phyloP scores from a whole-genome alignment of 1,284 basidiomycete genomes.

The Trametes hirsuta region DNA sequence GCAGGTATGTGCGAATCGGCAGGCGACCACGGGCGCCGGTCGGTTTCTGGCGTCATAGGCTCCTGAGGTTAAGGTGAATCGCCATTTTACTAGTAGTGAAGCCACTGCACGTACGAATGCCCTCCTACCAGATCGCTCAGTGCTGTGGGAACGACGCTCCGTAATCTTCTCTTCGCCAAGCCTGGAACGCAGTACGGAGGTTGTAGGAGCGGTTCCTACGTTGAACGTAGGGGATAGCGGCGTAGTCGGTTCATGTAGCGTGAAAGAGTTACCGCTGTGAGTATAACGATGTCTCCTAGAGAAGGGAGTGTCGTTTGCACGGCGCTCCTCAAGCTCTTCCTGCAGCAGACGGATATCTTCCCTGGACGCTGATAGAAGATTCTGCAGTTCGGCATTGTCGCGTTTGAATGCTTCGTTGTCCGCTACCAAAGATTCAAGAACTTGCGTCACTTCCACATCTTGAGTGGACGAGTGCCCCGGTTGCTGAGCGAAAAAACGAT shows the following conservation, averaged over 20 bases:
- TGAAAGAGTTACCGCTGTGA: constrained; percentile 27
- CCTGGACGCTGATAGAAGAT: constrained; percentile 72
- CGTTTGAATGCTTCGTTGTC: constrained; percentile 83
- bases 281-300: constrained; percentile 29
- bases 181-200: constrained; percentile 28
- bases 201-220: constrained; percentile 32
- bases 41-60: constrained; percentile 64
- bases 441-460: constrained; percentile 62
- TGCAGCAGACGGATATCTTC: constrained; percentile 73
- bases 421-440: constrained; percentile 80
- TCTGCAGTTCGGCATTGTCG: constrained; percentile 80
- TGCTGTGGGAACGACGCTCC: constrained; percentile 35
- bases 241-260: constrained; percentile 21
- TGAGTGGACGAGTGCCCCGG: constrained; percentile 47
- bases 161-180: constrained; percentile 21
- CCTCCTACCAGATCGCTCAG: constrained; percentile 31
- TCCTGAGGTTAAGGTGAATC: constrained; percentile 42
- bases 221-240: constrained; percentile 34
- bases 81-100: not conserved
- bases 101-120: constrained; percentile 43
- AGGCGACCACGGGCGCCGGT: constrained; percentile 58
- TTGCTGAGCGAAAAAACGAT: constrained; percentile 38
- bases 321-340: constrained; percentile 76
- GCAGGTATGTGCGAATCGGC: constrained; percentile 49
- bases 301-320: constrained; percentile 45